These are phyloP conservation scores for Metarhizium humberi DNA, from an alignment of 2,329 filamentous ascomycete genomes.

Conservation along the genomic window DNA sequence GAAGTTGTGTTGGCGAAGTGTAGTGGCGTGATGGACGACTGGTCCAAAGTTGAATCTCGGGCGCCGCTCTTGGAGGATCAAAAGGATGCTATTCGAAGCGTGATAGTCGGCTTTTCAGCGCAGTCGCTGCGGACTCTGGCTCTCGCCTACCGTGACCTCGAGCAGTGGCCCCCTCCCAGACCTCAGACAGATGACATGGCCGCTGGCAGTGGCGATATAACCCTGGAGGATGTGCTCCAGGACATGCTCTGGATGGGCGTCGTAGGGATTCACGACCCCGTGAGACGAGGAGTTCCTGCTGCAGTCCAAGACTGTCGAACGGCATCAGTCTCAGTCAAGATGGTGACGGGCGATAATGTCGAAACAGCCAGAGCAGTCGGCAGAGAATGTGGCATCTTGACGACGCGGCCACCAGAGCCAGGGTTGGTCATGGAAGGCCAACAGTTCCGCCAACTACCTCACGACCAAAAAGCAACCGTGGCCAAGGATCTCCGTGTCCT, in stretches of 20 bases:
- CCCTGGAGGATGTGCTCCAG: constrained; percentile 27
- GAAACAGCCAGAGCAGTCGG: constrained; percentile 42
- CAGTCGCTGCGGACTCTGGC: constrained; percentile 66
- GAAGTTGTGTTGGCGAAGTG: constrained; percentile 41
- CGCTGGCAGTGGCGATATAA: constrained; percentile 35
- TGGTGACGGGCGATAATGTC: constrained; percentile 42
- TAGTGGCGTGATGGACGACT: neutral
- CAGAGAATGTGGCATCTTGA: constrained; percentile 51
- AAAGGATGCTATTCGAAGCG: constrained; percentile 24
- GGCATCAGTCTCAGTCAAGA: constrained; percentile 55
- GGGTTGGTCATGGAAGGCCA: constrained; percentile 13
- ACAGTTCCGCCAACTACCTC: neutral
- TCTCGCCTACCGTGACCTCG: constrained; percentile 63
- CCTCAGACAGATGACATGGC: constrained; percentile 47
- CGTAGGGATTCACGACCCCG: constrained; percentile 56
- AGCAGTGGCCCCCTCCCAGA: constrained; percentile 49
- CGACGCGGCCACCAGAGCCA: neutral
- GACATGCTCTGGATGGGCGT: constrained; percentile 64
- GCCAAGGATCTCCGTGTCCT: constrained; percentile 36
- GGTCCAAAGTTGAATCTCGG: neutral
- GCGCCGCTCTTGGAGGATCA: neutral
- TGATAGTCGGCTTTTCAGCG: constrained; percentile 45
- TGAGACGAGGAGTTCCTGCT: constrained; percentile 48
- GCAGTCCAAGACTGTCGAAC: constrained; percentile 30
- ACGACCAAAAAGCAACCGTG: constrained; percentile 17